Evolutionary conservation across 331 rosid genomes (phyloP), one percentile per base, ranked within the genome.

Genomic region (Arachis monticola): DNA sequence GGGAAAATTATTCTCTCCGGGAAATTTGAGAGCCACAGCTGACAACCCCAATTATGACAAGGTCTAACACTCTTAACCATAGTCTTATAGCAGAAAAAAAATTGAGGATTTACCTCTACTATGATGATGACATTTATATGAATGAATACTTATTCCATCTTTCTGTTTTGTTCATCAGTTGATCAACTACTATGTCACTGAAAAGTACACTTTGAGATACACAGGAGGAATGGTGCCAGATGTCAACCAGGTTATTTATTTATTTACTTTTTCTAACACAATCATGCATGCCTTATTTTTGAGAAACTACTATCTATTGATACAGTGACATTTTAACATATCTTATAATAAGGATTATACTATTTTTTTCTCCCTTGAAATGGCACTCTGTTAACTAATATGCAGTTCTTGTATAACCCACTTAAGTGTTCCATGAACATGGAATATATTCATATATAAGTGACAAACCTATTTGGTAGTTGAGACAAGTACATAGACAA

Each of bases 221-320:
- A 92, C 99, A 0, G 97, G 99, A 72, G 99, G 99, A 84, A 95
- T 92, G 99, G 97, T 95, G 58, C 99, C 97, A 0, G 99, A 95
- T 63, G 97, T 92, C 10, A 95, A 92, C 86, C 99, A 95, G 97
- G 99, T 92, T 32, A 32, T 2, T 32, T 32, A 32, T 2, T 32
- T 32, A 32, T 2, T 32, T 32, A 32, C 55, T 72, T 60, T 62
- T 80, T 81, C 70, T 50, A 73, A 48, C 78, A 64, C 72, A 60
- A 5, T 41, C 75, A 71, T 73, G 8, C 13, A 48, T 48, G n/a
- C 12, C 4, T 1, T 47, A 11, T 9, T 47, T 47, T 47, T 32
- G 38, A 32, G 11, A 47, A 47, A 47, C 10, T 47, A 4, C 40
- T 44, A 5, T 7, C 1, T 44, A 7, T 44, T 44, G 47, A 44